Base-by-base conservation (phyloP, 176 grass and related monocot genomes). In the Eleusine coracana region DNA sequence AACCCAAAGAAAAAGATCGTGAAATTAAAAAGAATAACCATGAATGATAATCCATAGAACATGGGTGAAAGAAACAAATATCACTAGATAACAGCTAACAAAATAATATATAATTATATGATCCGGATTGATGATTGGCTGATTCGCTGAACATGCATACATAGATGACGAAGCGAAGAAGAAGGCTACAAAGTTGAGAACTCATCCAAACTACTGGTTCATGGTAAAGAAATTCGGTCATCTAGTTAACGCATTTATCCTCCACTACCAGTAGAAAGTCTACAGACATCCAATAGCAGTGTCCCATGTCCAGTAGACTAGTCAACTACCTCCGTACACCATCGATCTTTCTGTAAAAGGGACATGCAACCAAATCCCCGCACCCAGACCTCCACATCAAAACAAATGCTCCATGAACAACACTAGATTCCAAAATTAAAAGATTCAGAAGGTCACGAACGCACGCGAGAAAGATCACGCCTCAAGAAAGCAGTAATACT, bases 231-330 rank as follows among this genome's bases (percentile, higher is more conserved):
- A 77, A 18, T 21, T 71, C 23, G 62, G 13, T 20, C 39, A 42
- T 14, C 23, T 14, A 27, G 8, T 14, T 75, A 36, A 54, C 39
- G 3, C 74, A 78, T 9, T 70, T 64, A 82, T 45, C 44, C 72
- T 72, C 44, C 85, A 74, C 3, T 13, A 45, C 60, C 3, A 2
- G 8, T 18, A 34, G 31, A 34, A 10, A 54, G 59, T 15, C 40
- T 36, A 69, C 36, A 77, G 13, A 48, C 63, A 82, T 87, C 85
- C 78, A 76, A 76, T 70, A 87, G 51, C 62, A 82, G 29, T 40
- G 3, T 27, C 16, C 11, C 51, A 49, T 75, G 38, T 20, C 21
- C 41, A 39, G 10, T 29, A 10, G 58, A 39, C 80, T 83, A 83
- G 74, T 79, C 86, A 84, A 79, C 80, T 0, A 44, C 18, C 49